Evolutionary conservation across 805 yeast species (phyloP).

Genomic region (Candida schatavii): DNA sequence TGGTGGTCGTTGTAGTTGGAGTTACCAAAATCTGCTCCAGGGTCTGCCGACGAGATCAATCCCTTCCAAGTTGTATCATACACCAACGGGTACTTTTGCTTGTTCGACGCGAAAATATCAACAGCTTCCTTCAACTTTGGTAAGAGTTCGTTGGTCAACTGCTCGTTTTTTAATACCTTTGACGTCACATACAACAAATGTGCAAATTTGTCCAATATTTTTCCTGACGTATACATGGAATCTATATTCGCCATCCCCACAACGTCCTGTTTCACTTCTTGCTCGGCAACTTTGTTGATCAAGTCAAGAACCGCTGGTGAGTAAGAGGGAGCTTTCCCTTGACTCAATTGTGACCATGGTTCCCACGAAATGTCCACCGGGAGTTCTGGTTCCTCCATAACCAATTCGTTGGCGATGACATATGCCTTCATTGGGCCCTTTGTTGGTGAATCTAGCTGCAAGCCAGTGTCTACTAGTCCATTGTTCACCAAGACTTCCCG

Average conservation of each 20-base stretch:
- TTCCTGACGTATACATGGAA: conserved; percentile 91
- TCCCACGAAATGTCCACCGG: conserved; percentile 44
- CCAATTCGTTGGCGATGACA: conserved; percentile 34
- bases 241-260: conserved; percentile 60
- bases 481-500: conserved; percentile 35
- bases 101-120: conserved; percentile 63
- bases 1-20: conserved; percentile 73
- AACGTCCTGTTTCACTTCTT: conserved; percentile 56
- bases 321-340: conserved; percentile 18
- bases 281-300: conserved; percentile 47
- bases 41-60: conserved; percentile 64
- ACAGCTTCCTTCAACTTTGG: conserved; percentile 65
- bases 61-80: conserved; percentile 85
- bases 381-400: conserved; percentile 38
- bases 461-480: conserved; percentile 25
- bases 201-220: conserved; percentile 85
- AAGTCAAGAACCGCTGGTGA: conserved; percentile 29
- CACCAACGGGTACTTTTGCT: conserved; percentile 67
- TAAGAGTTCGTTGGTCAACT: conserved; percentile 50
- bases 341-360: conserved; percentile 57
- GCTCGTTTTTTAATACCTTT: conserved; percentile 56
- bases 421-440: conserved; percentile 49
- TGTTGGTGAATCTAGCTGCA: conserved; percentile 46
- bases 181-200: conserved; percentile 74
- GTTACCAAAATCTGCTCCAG: conserved; percentile 68